These are phyloP conservation scores for Suhomyces pyralidae DNA, from an alignment of 805 yeast species.

Conservation along the genomic window DNA sequence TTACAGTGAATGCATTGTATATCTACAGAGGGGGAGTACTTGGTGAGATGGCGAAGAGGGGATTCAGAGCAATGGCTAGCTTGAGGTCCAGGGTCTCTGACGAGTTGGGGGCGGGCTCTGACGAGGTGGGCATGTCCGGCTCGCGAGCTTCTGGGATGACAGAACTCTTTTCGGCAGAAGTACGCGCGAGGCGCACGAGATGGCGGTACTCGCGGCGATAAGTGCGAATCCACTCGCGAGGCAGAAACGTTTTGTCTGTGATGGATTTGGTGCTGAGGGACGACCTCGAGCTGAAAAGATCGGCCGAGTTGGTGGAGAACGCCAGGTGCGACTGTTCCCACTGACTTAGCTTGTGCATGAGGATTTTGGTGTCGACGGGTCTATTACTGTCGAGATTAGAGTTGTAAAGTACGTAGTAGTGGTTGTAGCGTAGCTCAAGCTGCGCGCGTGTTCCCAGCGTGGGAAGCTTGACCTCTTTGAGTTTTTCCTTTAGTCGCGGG, in stretches of 20 bases:
- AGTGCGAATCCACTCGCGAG: slow-evolving; percentile 40
- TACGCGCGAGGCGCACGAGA: slow-evolving; percentile 20
- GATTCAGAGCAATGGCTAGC: slow-evolving; percentile 4
- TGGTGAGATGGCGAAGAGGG: slow-evolving; percentile 2
- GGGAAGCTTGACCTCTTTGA: slow-evolving; percentile 54
- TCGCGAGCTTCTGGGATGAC: background rate
- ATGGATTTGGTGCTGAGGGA: slow-evolving; percentile 28
- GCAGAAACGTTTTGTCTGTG: slow-evolving; percentile 47
- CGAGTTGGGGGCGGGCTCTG: background rate
- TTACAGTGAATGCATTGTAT: background rate
- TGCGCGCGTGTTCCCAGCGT: slow-evolving; percentile 60
- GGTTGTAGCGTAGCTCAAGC: slow-evolving; percentile 69
- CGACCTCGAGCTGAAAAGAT: slow-evolving; percentile 18
- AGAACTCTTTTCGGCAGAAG: slow-evolving; percentile 28
- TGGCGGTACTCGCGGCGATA: slow-evolving; percentile 39
- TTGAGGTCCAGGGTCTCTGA: background rate
- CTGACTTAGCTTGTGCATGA: slow-evolving; percentile 54
- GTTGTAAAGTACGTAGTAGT: slow-evolving; percentile 74
- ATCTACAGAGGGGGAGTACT: background rate
- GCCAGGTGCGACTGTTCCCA: slow-evolving; percentile 59
- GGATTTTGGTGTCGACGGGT: slow-evolving; percentile 56
- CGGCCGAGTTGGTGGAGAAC: slow-evolving; percentile 22
- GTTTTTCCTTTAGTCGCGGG: slow-evolving; percentile 57
- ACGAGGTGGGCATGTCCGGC: background rate
- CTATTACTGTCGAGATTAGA: slow-evolving; percentile 71